Percentiles rank a stretch among this genome's conserved stretches.
phyloP scores from a whole-genome alignment of 2,329 filamentous ascomycete genomes.

The Colletotrichum cereale region DNA sequence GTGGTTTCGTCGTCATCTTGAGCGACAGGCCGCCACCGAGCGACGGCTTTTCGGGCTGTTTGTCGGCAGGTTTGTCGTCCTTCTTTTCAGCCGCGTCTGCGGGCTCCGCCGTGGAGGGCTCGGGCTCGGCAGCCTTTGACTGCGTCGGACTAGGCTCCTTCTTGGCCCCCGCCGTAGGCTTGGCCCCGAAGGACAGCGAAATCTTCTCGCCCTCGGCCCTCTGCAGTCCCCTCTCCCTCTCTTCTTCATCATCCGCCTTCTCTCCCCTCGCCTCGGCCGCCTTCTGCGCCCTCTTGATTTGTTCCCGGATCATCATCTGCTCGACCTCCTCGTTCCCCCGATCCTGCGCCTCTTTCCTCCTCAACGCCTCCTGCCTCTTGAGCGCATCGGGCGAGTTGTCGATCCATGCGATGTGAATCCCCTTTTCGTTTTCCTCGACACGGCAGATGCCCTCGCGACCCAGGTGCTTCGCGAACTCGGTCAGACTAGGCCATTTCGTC shows the following conservation, averaged over 20 bases:
- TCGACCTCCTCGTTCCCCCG: constrained; percentile 92
- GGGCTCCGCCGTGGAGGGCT: constrained; percentile 41
- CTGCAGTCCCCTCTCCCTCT: constrained; percentile 63
- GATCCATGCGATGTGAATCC: constrained; percentile 88
- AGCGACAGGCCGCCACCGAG: constrained; percentile 65
- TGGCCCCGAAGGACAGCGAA: constrained; percentile 74
- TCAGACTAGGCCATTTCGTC: constrained; percentile 88
- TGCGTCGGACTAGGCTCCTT: constrained; percentile 39
- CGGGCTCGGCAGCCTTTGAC: constrained; percentile 41
- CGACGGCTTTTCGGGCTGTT: constrained; percentile 30
- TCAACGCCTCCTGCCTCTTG: constrained; percentile 81
- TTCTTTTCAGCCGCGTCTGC: constrained; percentile 32
- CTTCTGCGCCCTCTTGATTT: constrained; percentile 81
- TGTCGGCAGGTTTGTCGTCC: constrained; percentile 33
- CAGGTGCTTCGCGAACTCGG: constrained; percentile 89
- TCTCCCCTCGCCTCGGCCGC: constrained; percentile 63
- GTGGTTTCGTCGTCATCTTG: constrained; percentile 74
- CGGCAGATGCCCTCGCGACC: constrained; percentile 88
- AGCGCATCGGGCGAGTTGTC: constrained; percentile 92
- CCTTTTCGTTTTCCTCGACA: constrained; percentile 91
- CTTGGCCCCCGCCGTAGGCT: constrained; percentile 45
- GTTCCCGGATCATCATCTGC: constrained; percentile 83
- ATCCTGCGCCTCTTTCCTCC: constrained; percentile 87
- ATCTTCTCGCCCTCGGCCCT: constrained; percentile 81
- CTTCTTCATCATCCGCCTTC: constrained; percentile 55